Percentiles rank a stretch among this genome's conserved stretches.
Conservation (phyloP, 805 yeast species). For the Monosporozyma unispora region DNA sequence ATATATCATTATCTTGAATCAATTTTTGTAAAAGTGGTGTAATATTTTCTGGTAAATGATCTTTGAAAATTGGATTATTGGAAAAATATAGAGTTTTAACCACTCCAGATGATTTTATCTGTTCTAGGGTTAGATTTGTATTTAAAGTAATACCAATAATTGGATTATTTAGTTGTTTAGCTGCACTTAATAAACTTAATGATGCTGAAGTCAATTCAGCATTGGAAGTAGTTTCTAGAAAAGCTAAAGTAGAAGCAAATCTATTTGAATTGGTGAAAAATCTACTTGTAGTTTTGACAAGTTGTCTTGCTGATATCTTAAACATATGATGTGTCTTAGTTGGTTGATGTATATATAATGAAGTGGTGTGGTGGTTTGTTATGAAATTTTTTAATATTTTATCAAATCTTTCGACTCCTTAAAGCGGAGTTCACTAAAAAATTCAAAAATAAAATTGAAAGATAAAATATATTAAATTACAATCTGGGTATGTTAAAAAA, state of each 20-base stretch:
- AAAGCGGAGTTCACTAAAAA: no score
- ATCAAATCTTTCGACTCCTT: no score
- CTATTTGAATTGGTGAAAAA: neutral
- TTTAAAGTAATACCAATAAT: conserved; percentile 62
- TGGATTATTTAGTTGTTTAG: conserved; percentile 64
- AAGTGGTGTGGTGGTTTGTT: no score
- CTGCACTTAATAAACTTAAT: conserved; percentile 68
- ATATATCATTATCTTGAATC: conserved; percentile 23
- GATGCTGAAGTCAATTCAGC: conserved; percentile 56
- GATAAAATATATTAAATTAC: no score
- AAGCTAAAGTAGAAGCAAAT: conserved; percentile 58
- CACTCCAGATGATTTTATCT: conserved; percentile 33
- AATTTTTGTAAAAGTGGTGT: conserved; percentile 53
- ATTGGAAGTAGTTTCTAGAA: conserved; percentile 53
- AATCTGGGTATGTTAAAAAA: no score
- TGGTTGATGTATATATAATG: no score
- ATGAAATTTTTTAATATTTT: no score
- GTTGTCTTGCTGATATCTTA: neutral
- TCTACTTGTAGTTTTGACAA: neutral
- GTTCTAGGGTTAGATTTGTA: conserved; percentile 39
- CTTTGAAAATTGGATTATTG: conserved; percentile 31
- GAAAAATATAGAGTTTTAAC: conserved; percentile 14
- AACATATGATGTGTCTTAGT: neutral
- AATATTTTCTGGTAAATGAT: conserved; percentile 69
- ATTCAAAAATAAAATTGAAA: no score